Evolutionary conservation across 2,329 filamentous ascomycete genomes (phyloP), one percentile per base, ranked within the genome.

Genomic region (Fusarium globosum): DNA sequence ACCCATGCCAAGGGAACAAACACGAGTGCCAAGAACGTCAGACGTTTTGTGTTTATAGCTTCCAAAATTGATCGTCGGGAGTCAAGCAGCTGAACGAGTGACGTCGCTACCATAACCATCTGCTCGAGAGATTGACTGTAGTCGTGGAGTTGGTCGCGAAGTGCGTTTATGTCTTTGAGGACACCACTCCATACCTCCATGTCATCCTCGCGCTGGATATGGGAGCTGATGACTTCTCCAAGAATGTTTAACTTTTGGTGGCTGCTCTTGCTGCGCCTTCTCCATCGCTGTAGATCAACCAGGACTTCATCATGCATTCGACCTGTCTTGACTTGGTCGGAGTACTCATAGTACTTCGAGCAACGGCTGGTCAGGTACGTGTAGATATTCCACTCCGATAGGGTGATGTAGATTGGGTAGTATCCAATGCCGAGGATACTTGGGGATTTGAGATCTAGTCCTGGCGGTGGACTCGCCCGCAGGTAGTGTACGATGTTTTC

Each of bases 361-460:
- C 33, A 36, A 0, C 49, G 49, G 0, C 33, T 26, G 2, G 2
- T 36, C 8, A 23, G 9, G 9, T 36, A 35, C 0, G 2, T 52
- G 4, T 52, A 52, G 12, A 52, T 36, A 0, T 59, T 61, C 65
- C 65, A 61, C 1, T 61, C 26, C 0, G 63, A 15, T 0, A 68
- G 0, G 0, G 30, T 28, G 3, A 61, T 56, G 0, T 57, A 49
- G 2, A 68, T 35, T 0, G n/a, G 26, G 8, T 68, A 56, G 13
- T 56, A 68, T 0, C 35, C 35, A 4, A 68, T n/a, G 7, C 42
- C 18, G 0, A 35, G 10, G 6, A 28, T 16, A 2, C 48, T 36
- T 2, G n/a, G 30, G 0, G 48, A 35, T 0, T 8, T 20, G 0
- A 35, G 0, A 9, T 26, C 12, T 6, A 52, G 2, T 0, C n/a